phyloP scores from a whole-genome alignment of 208 protist genomes.

The Acanthamoeba triangularis region DNA sequence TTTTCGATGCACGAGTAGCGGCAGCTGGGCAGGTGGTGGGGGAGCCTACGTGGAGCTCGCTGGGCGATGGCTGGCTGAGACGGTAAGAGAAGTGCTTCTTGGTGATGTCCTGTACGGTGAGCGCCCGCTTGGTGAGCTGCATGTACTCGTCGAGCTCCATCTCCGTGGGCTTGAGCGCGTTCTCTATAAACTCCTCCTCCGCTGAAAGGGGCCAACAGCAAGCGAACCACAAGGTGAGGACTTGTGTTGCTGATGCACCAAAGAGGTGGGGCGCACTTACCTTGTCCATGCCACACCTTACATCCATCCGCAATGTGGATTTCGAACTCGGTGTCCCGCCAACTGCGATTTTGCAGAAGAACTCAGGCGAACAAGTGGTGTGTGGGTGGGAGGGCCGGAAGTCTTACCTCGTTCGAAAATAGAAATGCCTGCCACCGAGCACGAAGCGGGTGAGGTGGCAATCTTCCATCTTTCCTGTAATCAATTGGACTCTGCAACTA shows the following conservation, averaged over 20 bases:
- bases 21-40: too few relatives aligned
- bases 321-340: constrained; percentile 15
- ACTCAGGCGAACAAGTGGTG: not conserved
- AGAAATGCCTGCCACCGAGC: not conserved
- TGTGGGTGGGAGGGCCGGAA: not conserved
- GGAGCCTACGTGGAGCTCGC: constrained; percentile 31
- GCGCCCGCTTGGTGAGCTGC: constrained; percentile 28
- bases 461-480: too few relatives aligned
- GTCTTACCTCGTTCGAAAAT: constrained; percentile 1
- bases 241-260: not conserved
- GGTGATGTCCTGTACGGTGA: constrained; percentile 62
- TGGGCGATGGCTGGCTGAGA: constrained; percentile 41
- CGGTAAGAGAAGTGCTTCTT: constrained; percentile 74
- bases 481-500: too few relatives aligned
- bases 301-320: constrained; percentile 28
- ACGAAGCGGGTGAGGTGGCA: too few relatives aligned
- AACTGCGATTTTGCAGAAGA: not conserved
- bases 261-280: not conserved
- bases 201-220: not conserved
- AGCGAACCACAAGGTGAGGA: not conserved
- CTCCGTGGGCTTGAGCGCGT: constrained; percentile 53
- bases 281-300: constrained; percentile 2
- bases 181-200: constrained; percentile 54
- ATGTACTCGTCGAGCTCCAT: constrained; percentile 68
- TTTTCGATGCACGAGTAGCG: not conserved